These are phyloP conservation scores for Diversispora epigaea DNA, from an alignment of 192 early-diverging fungal species.

Conservation along the genomic window DNA sequence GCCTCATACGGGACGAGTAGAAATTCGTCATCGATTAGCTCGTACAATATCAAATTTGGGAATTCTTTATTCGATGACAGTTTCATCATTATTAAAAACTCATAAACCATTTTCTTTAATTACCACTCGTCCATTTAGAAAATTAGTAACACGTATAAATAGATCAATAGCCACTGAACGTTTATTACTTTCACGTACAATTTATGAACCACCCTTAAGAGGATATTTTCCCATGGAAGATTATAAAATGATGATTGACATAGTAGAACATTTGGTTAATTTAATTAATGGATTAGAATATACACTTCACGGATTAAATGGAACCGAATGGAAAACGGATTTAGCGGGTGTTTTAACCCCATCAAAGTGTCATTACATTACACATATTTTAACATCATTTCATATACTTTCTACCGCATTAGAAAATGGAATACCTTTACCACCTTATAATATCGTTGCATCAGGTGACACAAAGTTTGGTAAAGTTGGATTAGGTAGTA, in stretches of 20 bases:
- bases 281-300: constrained; percentile 39
- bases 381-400: constrained; percentile 38
- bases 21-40: constrained; percentile 38
- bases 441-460: constrained; percentile 37
- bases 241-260: constrained; percentile 36
- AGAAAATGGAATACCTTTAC: constrained; percentile 36
- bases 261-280: constrained; percentile 40
- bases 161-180: constrained; percentile 37
- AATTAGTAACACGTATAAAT: constrained; percentile 35
- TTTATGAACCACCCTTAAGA: constrained; percentile 42
- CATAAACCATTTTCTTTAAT: background rate
- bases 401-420: constrained; percentile 40
- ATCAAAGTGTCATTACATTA: constrained; percentile 26
- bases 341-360: constrained; percentile 24
- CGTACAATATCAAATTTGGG: constrained; percentile 38
- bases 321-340: constrained; percentile 31
- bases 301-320: constrained; percentile 34
- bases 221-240: constrained; percentile 37
- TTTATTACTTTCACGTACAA: constrained; percentile 39
- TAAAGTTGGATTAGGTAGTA: constrained; percentile 1
- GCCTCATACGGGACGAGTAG: constrained; percentile 39
- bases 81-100: constrained; percentile 36
- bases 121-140: constrained; percentile 36
- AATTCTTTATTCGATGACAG: constrained; percentile 38
- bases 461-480: constrained; percentile 30